Evolutionary conservation across 1,284 basidiomycete genomes (phyloP), one percentile per base, ranked within the genome.

Genomic region (Pholiota adiposa): DNA sequence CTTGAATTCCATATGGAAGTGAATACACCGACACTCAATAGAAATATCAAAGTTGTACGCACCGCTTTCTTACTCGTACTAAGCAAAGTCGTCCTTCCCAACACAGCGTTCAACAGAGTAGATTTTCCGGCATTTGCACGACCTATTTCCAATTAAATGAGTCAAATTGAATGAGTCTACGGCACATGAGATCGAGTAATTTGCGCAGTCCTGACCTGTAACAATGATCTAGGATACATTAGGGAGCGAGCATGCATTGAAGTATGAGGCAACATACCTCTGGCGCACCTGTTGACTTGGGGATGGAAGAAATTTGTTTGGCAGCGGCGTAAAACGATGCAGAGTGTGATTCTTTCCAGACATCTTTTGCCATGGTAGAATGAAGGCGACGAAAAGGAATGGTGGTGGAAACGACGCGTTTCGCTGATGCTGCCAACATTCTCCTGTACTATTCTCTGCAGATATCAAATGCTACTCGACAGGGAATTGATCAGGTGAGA

Each of bases 111-210:
- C 19, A 92, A 78, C 23, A 92, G 72, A 1, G 87, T 83, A 0
- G 89, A 91, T 70, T 92, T 92, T 23, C 90, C 90, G 18, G 81
- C 85, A 68, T 92, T 92, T 4, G 90, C 83, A 58, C 83, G 79
- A 36, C 81, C 83, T 82, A 48, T 52, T 29, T 16, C 27, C 44
- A 59, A 38, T 33, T 53, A 34, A 34, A 29, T 58, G 6, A 44
- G 23, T 7, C 21, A 8, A 25, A 49, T 27, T 31, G 7, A 12
- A n/a, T 9, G 4, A 49, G 2, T 25, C 29, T n/a, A 16, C 23
- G 23, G 4, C 9, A 6, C 29, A 31, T 11, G 11, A 31, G 5
- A 11, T 31, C 29, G 5, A 11, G 29, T 31, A 31, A 31, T 31
- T 31, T 11, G 29, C 19, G 34, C 3, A 33, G 36, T 14, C 29